phyloP scores from a whole-genome alignment of 2,329 filamentous ascomycete species.

The Microsporum canis region DNA sequence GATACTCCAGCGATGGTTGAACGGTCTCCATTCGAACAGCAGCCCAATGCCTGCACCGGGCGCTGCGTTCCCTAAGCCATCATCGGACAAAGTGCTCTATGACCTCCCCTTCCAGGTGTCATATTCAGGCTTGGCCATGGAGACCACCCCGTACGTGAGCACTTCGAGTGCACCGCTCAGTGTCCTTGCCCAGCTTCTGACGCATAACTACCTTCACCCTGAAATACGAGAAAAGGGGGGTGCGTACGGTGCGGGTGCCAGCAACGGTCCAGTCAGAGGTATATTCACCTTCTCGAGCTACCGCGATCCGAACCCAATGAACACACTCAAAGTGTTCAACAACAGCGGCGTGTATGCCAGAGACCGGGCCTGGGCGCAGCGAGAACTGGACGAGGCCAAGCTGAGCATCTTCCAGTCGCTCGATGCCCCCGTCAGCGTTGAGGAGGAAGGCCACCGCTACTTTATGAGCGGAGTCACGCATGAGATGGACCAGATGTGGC shows the following conservation, averaged over 20 bases:
- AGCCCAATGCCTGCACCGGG: conserved; percentile 24
- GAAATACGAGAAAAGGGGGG: conserved; percentile 97
- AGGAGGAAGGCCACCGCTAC: conserved; percentile 70
- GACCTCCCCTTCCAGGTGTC: conserved; percentile 95
- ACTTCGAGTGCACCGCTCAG: conserved; percentile 67
- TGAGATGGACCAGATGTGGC: conserved; percentile 75
- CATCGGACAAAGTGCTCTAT: conserved; percentile 65
- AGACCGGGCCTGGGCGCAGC: conserved; percentile 67
- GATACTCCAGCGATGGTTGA: conserved; percentile 60
- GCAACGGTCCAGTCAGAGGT: conserved; percentile 65
- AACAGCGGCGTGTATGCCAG: conserved; percentile 73
- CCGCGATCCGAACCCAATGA: conserved; percentile 86
- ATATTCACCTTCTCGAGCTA: conserved; percentile 94
- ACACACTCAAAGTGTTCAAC: conserved; percentile 74
- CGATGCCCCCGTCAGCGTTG: conserved; percentile 79
- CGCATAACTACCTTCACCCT: conserved; percentile 91
- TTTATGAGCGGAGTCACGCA: conserved; percentile 79
- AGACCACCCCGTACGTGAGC: conserved; percentile 73
- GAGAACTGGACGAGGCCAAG: conserved; percentile 91
- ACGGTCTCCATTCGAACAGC: conserved; percentile 37
- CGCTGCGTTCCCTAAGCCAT: conserved; percentile 22
- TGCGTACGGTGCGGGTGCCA: conserved; percentile 87
- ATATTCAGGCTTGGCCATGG: conserved; percentile 72
- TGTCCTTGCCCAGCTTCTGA: conserved; percentile 81
- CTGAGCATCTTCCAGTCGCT: conserved; percentile 85